These are phyloP conservation scores for Coniella vitis DNA, from an alignment of 2,329 filamentous ascomycete genomes.

Conservation along the genomic window DNA sequence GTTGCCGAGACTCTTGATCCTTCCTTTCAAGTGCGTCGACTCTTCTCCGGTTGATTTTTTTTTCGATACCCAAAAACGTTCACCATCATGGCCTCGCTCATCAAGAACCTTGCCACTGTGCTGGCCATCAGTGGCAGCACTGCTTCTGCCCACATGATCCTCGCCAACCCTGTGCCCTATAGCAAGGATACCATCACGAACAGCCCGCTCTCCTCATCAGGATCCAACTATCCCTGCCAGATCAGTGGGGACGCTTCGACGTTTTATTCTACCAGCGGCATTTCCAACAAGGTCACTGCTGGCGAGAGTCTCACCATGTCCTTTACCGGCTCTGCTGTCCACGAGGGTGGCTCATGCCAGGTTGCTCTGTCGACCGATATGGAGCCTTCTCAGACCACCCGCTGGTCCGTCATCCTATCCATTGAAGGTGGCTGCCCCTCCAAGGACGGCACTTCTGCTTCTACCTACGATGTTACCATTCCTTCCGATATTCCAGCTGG, in stretches of 20 bases:
- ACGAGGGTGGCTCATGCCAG: constrained; percentile 94
- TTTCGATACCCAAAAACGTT: neutral
- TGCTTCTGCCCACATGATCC: constrained; percentile 13
- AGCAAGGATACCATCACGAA: constrained; percentile 1
- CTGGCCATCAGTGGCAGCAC: constrained; percentile 12
- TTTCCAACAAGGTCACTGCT: constrained; percentile 13
- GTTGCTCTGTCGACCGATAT: constrained; percentile 76
- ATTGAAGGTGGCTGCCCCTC: constrained; percentile 81
- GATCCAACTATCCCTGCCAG: constrained; percentile 15
- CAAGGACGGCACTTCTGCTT: constrained; percentile 43
- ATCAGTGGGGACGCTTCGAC: constrained; percentile 10
- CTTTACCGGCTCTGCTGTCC: constrained; percentile 47
- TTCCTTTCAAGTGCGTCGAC: neutral
- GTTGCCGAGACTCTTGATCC: neutral
- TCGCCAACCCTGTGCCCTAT: constrained; percentile 15
- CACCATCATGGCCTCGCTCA: constrained; percentile 9
- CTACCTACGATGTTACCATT: constrained; percentile 62
- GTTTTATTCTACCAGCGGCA: constrained; percentile 13
- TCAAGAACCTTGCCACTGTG: constrained; percentile 12
- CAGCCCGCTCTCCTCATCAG: constrained; percentile 8
- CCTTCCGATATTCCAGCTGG: constrained; percentile 67
- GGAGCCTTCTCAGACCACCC: constrained; percentile 55
- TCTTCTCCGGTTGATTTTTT: neutral
- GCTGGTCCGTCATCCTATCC: constrained; percentile 86
- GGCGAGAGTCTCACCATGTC: constrained; percentile 12